phyloP scores from a whole-genome alignment of 345 rosid species.

The Pistacia vera region DNA sequence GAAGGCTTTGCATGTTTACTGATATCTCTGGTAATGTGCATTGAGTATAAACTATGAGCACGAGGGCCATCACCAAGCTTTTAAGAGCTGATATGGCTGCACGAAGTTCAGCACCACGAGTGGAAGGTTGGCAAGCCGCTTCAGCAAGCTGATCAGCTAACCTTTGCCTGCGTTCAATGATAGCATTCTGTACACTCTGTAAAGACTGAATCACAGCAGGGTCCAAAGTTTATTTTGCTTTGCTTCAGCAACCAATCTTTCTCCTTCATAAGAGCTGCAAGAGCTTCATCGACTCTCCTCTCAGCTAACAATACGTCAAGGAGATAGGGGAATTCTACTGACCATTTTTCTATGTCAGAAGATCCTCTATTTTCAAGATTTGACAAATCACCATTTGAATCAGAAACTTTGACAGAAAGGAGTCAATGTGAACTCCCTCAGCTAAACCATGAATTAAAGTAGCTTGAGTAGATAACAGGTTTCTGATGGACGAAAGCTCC shows the following conservation, averaged over 20 bases:
- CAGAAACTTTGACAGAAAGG: constrained; percentile 42
- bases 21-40: constrained; percentile 87
- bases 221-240: constrained; percentile 55
- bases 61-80: constrained; percentile 97
- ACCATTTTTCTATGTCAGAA: constrained; percentile 89
- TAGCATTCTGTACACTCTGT: constrained; percentile 61
- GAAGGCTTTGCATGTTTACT: constrained; percentile 92
- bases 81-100: constrained; percentile 92
- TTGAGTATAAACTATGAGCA: constrained; percentile 88
- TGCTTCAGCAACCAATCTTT: constrained; percentile 60
- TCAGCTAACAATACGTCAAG: constrained; percentile 96
- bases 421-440: constrained; percentile 80
- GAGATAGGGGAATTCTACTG: constrained; percentile 79
- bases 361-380: constrained; percentile 58
- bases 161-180: constrained; percentile 75
- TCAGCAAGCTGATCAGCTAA: constrained; percentile 96
- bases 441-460: constrained; percentile 89
- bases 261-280: constrained; percentile 87
- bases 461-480: constrained; percentile 90
- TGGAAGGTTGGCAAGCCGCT: constrained; percentile 96
- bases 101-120: constrained; percentile 92
- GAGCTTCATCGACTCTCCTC: constrained; percentile 94
- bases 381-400: constrained; percentile 33
- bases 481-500: constrained; percentile 92
- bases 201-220: constrained; percentile 50